Evolutionary conservation across 208 protist genomes (phyloP).

Genomic region (Leishmania mexicana): DNA sequence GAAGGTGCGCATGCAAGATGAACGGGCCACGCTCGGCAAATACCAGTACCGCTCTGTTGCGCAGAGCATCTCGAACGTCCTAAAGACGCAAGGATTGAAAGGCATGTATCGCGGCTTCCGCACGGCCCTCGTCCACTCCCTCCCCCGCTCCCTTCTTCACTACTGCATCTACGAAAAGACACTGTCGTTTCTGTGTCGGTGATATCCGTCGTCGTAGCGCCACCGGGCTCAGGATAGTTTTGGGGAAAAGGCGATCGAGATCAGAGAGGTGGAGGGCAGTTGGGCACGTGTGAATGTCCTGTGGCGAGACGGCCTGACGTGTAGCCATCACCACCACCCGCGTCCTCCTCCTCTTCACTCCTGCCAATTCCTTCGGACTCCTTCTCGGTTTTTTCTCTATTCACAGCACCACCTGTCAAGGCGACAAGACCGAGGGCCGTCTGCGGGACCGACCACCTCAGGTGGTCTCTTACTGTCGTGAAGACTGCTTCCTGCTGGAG

Average conservation of each 20-base stretch:
- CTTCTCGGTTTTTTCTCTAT: background rate
- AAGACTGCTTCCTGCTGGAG: background rate
- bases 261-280: background rate
- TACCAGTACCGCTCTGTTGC: slow-evolving; percentile 62
- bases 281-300: background rate
- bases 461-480: no score
- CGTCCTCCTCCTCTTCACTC: background rate
- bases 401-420: background rate
- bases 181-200: slow-evolving; percentile 39
- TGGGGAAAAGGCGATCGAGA: background rate
- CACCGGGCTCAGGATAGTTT: background rate
- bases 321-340: no score
- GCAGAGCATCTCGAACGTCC: slow-evolving; percentile 53
- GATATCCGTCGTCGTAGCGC: slow-evolving; percentile 5
- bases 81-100: slow-evolving; percentile 60
- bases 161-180: slow-evolving; percentile 85
- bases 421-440: background rate
- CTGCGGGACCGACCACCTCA: background rate
- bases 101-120: slow-evolving; percentile 80
- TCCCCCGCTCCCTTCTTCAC: slow-evolving; percentile 76
- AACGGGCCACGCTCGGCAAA: slow-evolving; percentile 49
- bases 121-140: slow-evolving; percentile 67
- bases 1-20: slow-evolving; percentile 84
- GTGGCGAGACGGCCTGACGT: background rate
- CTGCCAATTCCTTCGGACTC: background rate